Conservation (phyloP, 192 early-diverging fungal genomes). For the Coemansia sp. region DNA sequence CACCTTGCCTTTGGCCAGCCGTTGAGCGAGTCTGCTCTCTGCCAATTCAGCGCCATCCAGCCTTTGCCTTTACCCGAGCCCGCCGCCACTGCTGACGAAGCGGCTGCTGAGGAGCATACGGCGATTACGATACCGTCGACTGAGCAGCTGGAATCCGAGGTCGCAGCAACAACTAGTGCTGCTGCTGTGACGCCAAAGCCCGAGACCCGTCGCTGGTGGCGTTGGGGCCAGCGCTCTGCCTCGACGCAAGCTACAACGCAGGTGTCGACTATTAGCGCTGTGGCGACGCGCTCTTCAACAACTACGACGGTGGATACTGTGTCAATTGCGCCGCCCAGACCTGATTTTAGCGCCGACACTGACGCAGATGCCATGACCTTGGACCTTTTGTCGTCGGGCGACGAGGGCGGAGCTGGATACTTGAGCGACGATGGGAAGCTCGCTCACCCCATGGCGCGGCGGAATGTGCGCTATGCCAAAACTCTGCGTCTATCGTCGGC, state of each 20-base stretch:
- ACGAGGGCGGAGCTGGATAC: conserved; percentile 26
- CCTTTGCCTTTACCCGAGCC: background rate
- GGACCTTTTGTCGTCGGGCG: conserved; percentile 11
- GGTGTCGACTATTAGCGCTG: background rate
- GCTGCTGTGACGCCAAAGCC: conserved; percentile 8
- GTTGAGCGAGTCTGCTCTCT: background rate
- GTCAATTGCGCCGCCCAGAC: background rate
- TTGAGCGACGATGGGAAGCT: conserved; percentile 36
- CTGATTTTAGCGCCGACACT: background rate
- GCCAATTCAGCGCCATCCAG: background rate
- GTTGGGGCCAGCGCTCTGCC: conserved; percentile 27
- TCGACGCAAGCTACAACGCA: conserved; percentile 7
- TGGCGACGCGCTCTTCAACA: background rate
- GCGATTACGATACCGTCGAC: background rate
- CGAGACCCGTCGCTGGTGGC: conserved; percentile 42
- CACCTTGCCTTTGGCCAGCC: conserved; percentile 42
- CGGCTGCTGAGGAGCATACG: background rate
- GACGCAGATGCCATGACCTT: background rate
- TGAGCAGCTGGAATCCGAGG: background rate
- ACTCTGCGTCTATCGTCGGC: conserved; percentile 87
- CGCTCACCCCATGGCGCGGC: conserved; percentile 15
- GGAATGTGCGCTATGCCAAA: conserved; percentile 71
- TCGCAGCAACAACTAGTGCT: background rate
- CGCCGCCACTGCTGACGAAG: background rate
- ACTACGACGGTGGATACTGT: background rate